Conservation (phyloP, 1,284 basidiomycete species). For the Vanrija pseudolonga region DNA sequence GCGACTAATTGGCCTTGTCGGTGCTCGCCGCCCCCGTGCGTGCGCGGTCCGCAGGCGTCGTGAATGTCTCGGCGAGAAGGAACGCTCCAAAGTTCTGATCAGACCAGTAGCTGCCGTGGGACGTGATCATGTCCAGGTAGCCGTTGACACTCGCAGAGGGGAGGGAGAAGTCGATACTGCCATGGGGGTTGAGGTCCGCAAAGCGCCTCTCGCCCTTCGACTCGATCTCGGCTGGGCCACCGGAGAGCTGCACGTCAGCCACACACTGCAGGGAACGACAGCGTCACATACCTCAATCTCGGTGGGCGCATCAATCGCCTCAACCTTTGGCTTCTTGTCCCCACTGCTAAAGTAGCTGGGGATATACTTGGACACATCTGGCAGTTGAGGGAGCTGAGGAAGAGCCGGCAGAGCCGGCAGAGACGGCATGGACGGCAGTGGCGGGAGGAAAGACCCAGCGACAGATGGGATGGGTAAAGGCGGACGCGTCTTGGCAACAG, state of each 20-base stretch:
- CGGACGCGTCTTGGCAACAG: slow-evolving; percentile 43
- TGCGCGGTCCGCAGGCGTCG: neutral
- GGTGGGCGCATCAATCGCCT: slow-evolving; percentile 27
- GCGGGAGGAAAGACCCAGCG: slow-evolving; percentile 43
- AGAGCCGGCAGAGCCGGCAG: slow-evolving; percentile 41
- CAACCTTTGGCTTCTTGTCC: neutral
- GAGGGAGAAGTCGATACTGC: slow-evolving; percentile 48
- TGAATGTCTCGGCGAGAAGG: slow-evolving; percentile 43
- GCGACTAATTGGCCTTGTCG: too few relatives aligned
- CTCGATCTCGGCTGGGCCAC: slow-evolving; percentile 39
- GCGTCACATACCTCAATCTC: slow-evolving; percentile 30
- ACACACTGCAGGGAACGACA: too few relatives aligned
- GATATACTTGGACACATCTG: slow-evolving; percentile 38
- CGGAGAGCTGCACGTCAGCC: slow-evolving; percentile 17
- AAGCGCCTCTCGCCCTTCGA: slow-evolving; percentile 46
- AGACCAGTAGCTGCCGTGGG: slow-evolving; percentile 48
- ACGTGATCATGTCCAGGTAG: slow-evolving; percentile 47
- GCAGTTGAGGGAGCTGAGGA: slow-evolving; percentile 34
- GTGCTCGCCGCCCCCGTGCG: neutral
- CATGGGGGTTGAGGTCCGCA: slow-evolving; percentile 49
- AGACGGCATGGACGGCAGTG: slow-evolving; percentile 22
- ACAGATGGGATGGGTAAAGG: slow-evolving; percentile 52
- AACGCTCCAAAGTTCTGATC: slow-evolving; percentile 45
- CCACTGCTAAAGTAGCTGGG: slow-evolving; percentile 23
- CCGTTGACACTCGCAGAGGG: slow-evolving; percentile 46